Percentiles rank a stretch among this genome's conserved stretches.
Conservation (phyloP, 2,329 filamentous ascomycete species). For the Cucurbitaria berberidis region DNA sequence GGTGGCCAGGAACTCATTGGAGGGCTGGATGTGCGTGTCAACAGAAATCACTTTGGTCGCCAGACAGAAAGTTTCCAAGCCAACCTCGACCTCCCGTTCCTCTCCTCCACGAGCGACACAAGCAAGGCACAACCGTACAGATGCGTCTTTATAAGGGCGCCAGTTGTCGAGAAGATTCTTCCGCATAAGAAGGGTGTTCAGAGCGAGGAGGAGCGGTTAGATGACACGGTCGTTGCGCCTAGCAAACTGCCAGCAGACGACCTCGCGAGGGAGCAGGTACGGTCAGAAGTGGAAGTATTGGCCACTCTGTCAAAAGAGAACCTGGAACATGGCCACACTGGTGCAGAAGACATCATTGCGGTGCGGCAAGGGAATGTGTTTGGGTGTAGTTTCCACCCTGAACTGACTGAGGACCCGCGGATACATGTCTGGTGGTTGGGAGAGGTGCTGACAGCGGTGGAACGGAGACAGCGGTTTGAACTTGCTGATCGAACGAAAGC, state of each 20-base stretch:
- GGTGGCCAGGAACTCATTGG: conserved; percentile 94
- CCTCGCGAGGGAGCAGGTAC: conserved; percentile 53
- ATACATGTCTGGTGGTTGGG: conserved; percentile 95
- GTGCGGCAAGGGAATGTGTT: conserved; percentile 91
- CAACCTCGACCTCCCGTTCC: conserved; percentile 73
- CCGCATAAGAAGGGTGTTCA: conserved; percentile 59
- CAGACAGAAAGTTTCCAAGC: conserved; percentile 92
- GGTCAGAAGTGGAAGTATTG: conserved; percentile 63
- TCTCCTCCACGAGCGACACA: conserved; percentile 49
- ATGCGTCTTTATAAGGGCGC: conserved; percentile 91
- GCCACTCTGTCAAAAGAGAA: conserved; percentile 61
- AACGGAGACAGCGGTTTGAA: conserved; percentile 41
- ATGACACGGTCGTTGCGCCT: conserved; percentile 64
- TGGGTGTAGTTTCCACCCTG: conserved; percentile 94
- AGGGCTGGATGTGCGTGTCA: conserved; percentile 86
- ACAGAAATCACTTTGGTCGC: conserved; percentile 92
- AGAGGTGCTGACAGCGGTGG: conserved; percentile 61
- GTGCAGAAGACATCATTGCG: conserved; percentile 75
- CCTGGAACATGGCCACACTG: conserved; percentile 54
- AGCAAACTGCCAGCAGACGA: conserved; percentile 56
- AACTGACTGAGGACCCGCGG: conserved; percentile 83
- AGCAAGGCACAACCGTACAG: conserved; percentile 64
- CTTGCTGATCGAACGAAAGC: conserved; percentile 34
- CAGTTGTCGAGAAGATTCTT: conserved; percentile 85
- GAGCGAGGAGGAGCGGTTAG: conserved; percentile 53